These are phyloP conservation scores for Psidium friedrichsthalianum DNA, from an alignment of 345 rosid genomes.

Conservation along the genomic window DNA sequence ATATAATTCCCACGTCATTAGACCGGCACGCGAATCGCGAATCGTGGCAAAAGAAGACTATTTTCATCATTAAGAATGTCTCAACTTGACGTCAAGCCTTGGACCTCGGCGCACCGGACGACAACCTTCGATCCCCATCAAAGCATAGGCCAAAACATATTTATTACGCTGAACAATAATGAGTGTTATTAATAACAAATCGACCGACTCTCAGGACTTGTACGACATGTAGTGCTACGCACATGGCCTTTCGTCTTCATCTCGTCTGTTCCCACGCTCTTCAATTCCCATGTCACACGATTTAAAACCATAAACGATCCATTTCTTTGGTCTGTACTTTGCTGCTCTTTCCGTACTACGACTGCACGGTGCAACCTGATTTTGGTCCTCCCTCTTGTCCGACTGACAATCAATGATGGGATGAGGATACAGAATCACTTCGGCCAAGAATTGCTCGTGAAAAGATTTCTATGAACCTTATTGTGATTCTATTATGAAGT, in stretches of 20 bases:
- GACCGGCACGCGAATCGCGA: background rate
- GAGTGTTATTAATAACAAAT: background rate
- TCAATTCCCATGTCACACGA: background rate
- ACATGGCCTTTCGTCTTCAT: background rate
- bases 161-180: background rate
- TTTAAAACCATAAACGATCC: background rate
- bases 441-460: background rate
- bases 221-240: background rate
- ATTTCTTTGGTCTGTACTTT: background rate
- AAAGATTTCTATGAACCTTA: background rate
- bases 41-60: background rate
- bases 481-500: background rate
- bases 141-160: background rate
- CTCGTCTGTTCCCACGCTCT: background rate
- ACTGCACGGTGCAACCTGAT: background rate
- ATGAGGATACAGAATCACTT: background rate
- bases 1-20: background rate
- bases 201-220: background rate
- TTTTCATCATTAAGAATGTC: background rate
- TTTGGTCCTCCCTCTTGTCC: background rate
- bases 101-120: background rate
- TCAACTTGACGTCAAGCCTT: background rate
- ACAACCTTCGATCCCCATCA: background rate
- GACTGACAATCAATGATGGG: background rate
- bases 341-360: background rate